Evolutionary conservation across 441 rosid species (phyloP).

Genomic region (Populus hybrid): DNA sequence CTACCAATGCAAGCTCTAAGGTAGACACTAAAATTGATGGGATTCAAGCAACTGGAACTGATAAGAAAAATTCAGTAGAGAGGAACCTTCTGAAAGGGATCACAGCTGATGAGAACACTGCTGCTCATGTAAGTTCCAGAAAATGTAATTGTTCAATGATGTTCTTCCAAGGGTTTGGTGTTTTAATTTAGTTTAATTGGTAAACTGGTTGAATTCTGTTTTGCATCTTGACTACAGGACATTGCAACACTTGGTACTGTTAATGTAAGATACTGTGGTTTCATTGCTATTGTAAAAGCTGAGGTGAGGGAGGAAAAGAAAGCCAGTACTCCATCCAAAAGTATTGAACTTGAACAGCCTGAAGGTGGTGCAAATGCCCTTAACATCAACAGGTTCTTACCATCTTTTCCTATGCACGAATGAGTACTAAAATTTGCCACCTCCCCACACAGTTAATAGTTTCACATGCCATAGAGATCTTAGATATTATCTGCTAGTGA

Average conservation of each 20-base stretch:
- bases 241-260: slow-evolving; percentile 49
- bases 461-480: not conserved
- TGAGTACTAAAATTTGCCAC: not conserved
- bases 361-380: slow-evolving; percentile 75
- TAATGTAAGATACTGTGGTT: slow-evolving; percentile 59
- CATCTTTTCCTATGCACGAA: not conserved
- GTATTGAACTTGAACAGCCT: slow-evolving; percentile 55
- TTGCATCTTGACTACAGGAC: slow-evolving; percentile 40
- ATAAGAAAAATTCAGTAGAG: slow-evolving; percentile 29
- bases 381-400: slow-evolving; percentile 48
- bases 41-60: slow-evolving; percentile 30
- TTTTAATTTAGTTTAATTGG: not conserved
- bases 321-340: slow-evolving; percentile 28
- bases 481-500: not conserved
- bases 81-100: slow-evolving; percentile 65
- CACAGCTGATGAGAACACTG: slow-evolving; percentile 68
- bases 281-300: slow-evolving; percentile 48
- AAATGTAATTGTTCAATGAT: slow-evolving; percentile 1
- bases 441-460: not conserved
- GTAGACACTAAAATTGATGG: slow-evolving; percentile 36
- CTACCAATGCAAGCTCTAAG: slow-evolving; percentile 36
- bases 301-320: slow-evolving; percentile 37
- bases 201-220: slow-evolving; percentile 9
- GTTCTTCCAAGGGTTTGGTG: not conserved
- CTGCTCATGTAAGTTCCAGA: slow-evolving; percentile 51